Percentiles rank a stretch among this genome's conserved stretches.
These are phyloP conservation scores for Coemansia sp. DNA, from an alignment of 192 early-diverging fungal genomes.

Conservation along the genomic window DNA sequence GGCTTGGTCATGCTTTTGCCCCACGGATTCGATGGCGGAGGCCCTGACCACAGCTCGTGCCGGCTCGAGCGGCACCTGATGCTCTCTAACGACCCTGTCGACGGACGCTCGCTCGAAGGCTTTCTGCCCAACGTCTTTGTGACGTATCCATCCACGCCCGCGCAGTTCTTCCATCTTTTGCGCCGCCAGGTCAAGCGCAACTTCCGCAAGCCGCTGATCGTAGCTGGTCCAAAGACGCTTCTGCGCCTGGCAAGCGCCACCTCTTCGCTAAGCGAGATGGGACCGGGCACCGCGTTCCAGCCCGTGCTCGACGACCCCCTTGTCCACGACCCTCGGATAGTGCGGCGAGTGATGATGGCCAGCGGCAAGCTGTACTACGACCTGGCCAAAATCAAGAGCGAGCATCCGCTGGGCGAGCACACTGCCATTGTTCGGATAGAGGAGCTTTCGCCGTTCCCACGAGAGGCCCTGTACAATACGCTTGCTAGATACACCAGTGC, in stretches of 20 bases:
- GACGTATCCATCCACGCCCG: slow-evolving; percentile 86
- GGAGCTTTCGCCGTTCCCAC: slow-evolving; percentile 91
- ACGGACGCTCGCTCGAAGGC: slow-evolving; percentile 39
- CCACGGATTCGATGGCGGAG: slow-evolving; percentile 93
- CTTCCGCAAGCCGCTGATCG: slow-evolving; percentile 92
- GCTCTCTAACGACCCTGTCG: slow-evolving; percentile 77
- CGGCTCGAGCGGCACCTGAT: slow-evolving; percentile 90
- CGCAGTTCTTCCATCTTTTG: slow-evolving; percentile 94
- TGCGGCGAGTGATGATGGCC: slow-evolving; percentile 71
- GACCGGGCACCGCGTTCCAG: slow-evolving; percentile 77
- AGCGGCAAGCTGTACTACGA: slow-evolving; percentile 95
- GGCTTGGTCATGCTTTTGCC: slow-evolving; percentile 91
- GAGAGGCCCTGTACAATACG: slow-evolving; percentile 60
- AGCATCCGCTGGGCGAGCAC: slow-evolving; percentile 61
- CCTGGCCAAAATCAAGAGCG: slow-evolving; percentile 70
- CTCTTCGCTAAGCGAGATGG: slow-evolving; percentile 81
- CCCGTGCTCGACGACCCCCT: slow-evolving; percentile 73
- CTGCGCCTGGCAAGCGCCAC: slow-evolving; percentile 65
- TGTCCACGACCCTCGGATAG: slow-evolving; percentile 45
- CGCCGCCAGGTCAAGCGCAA: slow-evolving; percentile 85
- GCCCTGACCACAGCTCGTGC: slow-evolving; percentile 90
- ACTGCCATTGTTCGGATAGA: slow-evolving; percentile 88
- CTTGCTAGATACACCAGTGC: slow-evolving; percentile 67
- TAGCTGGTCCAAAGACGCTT: slow-evolving; percentile 72
- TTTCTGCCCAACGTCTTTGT: slow-evolving; percentile 88